Evolutionary conservation across 768 basidiomycete genomes (phyloP).

Genomic region (Hericium rajendrae): DNA sequence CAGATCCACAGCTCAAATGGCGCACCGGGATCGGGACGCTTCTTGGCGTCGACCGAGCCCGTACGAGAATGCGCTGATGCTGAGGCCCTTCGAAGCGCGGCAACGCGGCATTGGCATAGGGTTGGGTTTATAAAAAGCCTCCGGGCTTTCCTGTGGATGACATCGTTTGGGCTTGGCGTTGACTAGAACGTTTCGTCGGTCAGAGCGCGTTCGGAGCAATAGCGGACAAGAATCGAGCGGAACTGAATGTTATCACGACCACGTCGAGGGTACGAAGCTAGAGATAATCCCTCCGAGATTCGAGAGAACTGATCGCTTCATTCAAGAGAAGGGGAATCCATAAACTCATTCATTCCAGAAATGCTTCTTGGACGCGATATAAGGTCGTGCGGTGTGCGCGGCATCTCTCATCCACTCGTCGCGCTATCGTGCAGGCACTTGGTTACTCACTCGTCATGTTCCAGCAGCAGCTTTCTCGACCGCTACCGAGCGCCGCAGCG

Average conservation of each 20-base stretch:
- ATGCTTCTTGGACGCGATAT: not conserved
- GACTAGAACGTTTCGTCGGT: not conserved
- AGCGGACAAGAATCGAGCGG: not conserved
- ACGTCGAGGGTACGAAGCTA: not conserved
- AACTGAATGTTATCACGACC: not conserved
- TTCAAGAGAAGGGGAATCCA: not conserved
- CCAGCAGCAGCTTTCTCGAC: not conserved
- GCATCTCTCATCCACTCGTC: not conserved
- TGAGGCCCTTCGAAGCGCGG: not conserved
- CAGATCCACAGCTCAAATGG: not conserved
- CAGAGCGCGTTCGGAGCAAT: not conserved
- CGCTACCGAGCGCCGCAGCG: conserved; percentile 1
- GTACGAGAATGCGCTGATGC: not conserved
- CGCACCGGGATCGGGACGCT: not conserved
- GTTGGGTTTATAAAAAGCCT: not conserved
- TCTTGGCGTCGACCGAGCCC: not conserved
- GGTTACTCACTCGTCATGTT: not conserved
- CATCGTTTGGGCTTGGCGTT: not conserved
- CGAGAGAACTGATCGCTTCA: not conserved
- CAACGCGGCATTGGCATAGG: not conserved
- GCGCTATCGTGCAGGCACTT: not conserved
- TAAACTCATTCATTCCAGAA: not conserved
- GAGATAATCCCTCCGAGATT: not conserved
- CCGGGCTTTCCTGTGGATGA: not conserved
- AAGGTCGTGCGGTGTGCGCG: not conserved